Conservation (phyloP, 2,329 filamentous ascomycete genomes). For the Allantophomopsis cytisporea region DNA sequence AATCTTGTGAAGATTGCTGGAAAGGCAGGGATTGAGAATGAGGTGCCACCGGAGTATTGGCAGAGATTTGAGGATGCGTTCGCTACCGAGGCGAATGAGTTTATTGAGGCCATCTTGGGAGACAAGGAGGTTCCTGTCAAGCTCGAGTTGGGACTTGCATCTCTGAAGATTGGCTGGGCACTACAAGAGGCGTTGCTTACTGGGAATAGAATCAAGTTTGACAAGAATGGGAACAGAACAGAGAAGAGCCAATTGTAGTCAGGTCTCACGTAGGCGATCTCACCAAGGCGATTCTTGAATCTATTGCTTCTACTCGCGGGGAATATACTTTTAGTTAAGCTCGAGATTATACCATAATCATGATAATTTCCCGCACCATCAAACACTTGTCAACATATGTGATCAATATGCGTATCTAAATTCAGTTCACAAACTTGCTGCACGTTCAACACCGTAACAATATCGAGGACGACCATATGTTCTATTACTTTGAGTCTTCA, state of each 20-base stretch:
- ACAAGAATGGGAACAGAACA: constrained; percentile 2
- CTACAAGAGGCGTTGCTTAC: constrained; percentile 6
- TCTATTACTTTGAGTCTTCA: no score
- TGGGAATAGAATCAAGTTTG: constrained; percentile 3
- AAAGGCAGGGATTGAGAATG: constrained; percentile 9
- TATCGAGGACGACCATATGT: no score
- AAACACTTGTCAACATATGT: no score
- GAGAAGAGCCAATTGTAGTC: background rate
- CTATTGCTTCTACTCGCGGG: no score
- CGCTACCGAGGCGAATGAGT: constrained; percentile 13
- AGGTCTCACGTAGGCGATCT: no score
- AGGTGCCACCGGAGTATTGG: constrained; percentile 11
- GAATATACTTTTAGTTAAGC: no score
- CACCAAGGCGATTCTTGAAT: no score
- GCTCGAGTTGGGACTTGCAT: background rate
- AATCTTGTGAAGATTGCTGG: constrained; percentile 14
- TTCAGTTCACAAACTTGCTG: no score
- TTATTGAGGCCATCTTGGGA: constrained; percentile 8
- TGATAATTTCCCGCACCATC: no score
- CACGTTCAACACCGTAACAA: no score
- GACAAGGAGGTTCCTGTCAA: constrained; percentile 7
- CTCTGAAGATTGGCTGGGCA: constrained; percentile 7
- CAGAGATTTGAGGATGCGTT: constrained; percentile 16
- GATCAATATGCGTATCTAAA: no score
- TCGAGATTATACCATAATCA: no score